A percentile compares a stretch with the other conserved stretches of the same genome.
phyloP scores from a whole-genome alignment of 345 rosid species.

The Trapa bicornis region DNA sequence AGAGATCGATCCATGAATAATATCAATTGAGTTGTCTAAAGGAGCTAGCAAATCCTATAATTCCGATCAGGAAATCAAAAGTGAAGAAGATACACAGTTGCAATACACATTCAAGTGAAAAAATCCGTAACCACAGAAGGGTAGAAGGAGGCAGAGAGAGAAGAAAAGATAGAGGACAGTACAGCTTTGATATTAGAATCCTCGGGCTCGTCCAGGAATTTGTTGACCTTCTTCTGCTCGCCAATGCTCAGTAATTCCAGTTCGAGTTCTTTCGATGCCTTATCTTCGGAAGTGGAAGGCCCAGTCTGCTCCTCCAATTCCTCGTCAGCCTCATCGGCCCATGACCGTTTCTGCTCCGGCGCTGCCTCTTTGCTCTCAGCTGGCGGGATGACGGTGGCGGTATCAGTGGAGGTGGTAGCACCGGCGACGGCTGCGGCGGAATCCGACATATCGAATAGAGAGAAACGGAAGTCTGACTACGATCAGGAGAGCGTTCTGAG shows the following conservation, averaged over 20 bases:
- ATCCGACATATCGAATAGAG: background rate
- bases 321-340: constrained; percentile 62
- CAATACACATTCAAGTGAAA: background rate
- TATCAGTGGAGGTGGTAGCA: constrained; percentile 15
- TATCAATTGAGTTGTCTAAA: too few relatives aligned
- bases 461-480: too few relatives aligned
- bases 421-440: constrained; percentile 13
- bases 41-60: too few relatives aligned
- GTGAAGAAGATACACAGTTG: too few relatives aligned
- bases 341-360: constrained; percentile 23
- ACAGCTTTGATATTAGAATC: constrained; percentile 80
- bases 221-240: constrained; percentile 18
- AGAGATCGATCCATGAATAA: too few relatives aligned
- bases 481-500: too few relatives aligned
- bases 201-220: constrained; percentile 71
- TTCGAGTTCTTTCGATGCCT: constrained; percentile 19
- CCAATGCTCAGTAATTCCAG: constrained; percentile 38
- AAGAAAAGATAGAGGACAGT: constrained; percentile 4
- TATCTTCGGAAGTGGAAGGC: constrained; percentile 22
- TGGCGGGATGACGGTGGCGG: background rate
- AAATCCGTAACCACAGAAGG: background rate
- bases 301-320: constrained; percentile 27
- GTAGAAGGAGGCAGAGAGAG: background rate
- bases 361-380: background rate
- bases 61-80: too few relatives aligned